Percentiles rank a stretch among this genome's conserved stretches.
Conservation (phyloP, 768 basidiomycete genomes). For the Mycena chlorophos region DNA sequence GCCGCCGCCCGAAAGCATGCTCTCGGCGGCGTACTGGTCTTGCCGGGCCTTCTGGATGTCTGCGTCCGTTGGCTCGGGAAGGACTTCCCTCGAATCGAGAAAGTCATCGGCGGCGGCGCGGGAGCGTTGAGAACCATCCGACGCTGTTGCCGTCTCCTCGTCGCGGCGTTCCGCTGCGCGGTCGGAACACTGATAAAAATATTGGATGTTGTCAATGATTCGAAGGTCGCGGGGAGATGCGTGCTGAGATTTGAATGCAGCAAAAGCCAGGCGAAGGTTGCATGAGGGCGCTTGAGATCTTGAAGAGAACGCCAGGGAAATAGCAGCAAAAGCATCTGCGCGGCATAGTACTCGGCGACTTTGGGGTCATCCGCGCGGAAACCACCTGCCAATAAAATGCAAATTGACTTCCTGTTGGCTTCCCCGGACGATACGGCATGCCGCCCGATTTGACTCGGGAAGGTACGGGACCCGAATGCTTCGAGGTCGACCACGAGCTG, state of each 20-base stretch:
- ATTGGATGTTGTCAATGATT: constrained; percentile 34
- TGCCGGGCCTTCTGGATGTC: not conserved
- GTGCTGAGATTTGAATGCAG: constrained; percentile 8
- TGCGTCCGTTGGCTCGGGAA: not conserved
- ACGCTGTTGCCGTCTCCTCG: constrained; percentile 5
- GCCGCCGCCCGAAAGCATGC: not conserved
- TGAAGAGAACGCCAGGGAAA: constrained; percentile 34
- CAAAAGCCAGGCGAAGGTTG: constrained; percentile 27
- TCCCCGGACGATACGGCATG: constrained; percentile 23
- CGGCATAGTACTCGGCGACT: constrained; percentile 23
- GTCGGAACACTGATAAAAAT: constrained; percentile 33
- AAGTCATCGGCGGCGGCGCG: not conserved
- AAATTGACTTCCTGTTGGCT: constrained; percentile 36
- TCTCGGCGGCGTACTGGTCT: not conserved
- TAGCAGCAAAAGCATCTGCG: constrained; percentile 33
- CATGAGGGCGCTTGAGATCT: constrained; percentile 23
- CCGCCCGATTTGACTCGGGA: constrained; percentile 5
- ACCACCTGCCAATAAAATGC: too few relatives aligned
- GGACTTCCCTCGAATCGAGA: too few relatives aligned
- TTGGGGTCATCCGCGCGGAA: constrained; percentile 27
- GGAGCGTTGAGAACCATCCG: not conserved
- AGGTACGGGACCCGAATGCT: constrained; percentile 25
- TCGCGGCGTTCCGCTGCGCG: constrained; percentile 6
- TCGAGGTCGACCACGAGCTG: constrained; percentile 16
- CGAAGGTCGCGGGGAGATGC: not conserved